Percentiles rank a stretch among this genome's conserved stretches.
Conservation (phyloP, 768 basidiomycete genomes). For the Kwoniella dendrophila region DNA sequence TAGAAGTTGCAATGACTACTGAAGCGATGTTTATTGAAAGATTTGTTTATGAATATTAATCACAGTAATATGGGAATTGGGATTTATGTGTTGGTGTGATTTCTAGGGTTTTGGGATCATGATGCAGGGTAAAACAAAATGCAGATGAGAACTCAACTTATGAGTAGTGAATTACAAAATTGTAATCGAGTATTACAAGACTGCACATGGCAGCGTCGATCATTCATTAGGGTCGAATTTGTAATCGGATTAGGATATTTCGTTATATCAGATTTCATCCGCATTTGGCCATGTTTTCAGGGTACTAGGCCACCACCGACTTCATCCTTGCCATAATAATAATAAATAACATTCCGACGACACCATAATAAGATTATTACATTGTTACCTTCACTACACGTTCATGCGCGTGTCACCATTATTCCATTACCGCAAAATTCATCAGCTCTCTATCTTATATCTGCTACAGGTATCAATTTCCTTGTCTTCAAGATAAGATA, state of each 20-base stretch:
- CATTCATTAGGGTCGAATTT: too few relatives aligned
- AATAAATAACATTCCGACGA: neutral
- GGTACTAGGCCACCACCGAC: neutral
- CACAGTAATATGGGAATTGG: too few relatives aligned
- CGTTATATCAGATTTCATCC: neutral
- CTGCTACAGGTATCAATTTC: neutral
- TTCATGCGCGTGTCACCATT: constrained; percentile 11
- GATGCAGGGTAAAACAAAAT: too few relatives aligned
- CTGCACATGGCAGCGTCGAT: too few relatives aligned
- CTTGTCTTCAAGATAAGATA: neutral
- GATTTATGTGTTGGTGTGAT: too few relatives aligned
- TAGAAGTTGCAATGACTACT: too few relatives aligned
- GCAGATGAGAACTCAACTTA: too few relatives aligned
- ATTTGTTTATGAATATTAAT: too few relatives aligned
- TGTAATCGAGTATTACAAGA: too few relatives aligned
- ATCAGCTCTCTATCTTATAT: neutral
- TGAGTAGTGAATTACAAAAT: too few relatives aligned
- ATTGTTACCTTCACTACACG: constrained; percentile 4
- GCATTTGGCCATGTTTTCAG: constrained; percentile 5
- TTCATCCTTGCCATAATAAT: neutral
- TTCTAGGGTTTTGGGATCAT: too few relatives aligned
- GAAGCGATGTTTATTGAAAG: too few relatives aligned
- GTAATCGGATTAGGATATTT: neutral
- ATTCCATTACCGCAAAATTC: neutral
- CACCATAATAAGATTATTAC: neutral